Evolutionary conservation across 192 early-diverging fungal species (phyloP).

Genomic region (Backusella australiensis): DNA sequence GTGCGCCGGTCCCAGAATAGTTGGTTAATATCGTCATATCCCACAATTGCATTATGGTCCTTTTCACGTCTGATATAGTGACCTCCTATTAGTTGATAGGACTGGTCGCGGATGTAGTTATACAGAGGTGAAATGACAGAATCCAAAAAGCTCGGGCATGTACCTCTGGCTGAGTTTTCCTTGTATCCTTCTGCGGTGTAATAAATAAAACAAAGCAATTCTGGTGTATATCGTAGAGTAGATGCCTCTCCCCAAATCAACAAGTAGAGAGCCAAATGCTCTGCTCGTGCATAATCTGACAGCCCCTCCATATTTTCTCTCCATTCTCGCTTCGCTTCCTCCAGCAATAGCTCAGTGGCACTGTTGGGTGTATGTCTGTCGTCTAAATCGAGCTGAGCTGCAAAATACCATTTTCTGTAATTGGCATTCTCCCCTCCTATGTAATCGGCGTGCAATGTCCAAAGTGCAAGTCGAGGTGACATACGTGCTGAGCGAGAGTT

Average conservation of each 20-base stretch:
- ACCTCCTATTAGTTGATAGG: conserved; percentile 58
- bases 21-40: conserved; percentile 74
- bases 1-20: conserved; percentile 61
- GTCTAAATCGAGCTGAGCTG: conserved; percentile 60
- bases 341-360: conserved; percentile 16
- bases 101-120: conserved; percentile 59
- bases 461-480: conserved; percentile 58
- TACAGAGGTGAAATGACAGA: conserved; percentile 61
- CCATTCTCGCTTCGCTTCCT: conserved; percentile 47
- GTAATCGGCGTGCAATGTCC: conserved; percentile 64
- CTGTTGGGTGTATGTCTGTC: neutral
- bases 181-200: conserved; percentile 50
- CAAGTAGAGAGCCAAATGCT: conserved; percentile 60
- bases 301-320: conserved; percentile 56
- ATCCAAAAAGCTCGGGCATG: conserved; percentile 57
- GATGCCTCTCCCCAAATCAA: conserved; percentile 67
- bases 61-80: conserved; percentile 61
- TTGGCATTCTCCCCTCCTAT: conserved; percentile 67
- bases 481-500: conserved; percentile 67
- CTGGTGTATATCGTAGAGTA: conserved; percentile 61
- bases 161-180: conserved; percentile 15
- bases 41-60: conserved; percentile 63
- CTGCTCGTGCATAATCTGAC: conserved; percentile 55
- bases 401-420: conserved; percentile 69
- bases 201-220: conserved; percentile 66